Evolutionary conservation across 257 asterid genomes (phyloP), one percentile per base, ranked within the genome.

Genomic region (Eucommia ulmoides): DNA sequence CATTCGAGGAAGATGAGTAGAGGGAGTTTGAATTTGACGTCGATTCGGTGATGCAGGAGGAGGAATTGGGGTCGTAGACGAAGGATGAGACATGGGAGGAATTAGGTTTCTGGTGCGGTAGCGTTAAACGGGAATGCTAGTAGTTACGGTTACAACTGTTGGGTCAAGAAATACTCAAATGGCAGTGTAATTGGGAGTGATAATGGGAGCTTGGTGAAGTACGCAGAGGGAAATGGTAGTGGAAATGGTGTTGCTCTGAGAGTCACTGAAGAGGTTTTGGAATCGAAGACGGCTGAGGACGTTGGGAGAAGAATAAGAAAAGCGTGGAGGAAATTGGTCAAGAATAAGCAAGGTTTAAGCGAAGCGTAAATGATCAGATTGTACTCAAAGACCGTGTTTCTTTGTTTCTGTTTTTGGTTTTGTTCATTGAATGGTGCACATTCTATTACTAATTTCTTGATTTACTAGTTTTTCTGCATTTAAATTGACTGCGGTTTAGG

Each of bases 321-420:
- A 80, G 66, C 54, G 52, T 86, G 14, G 96, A 86, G 62, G 89
- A 86, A 53, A 82, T 86, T 65, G 96, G 96, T 24, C 82, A 82
- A 64, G 96, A 86, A 74, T 94, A 80, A 11, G 96, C 89, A 2
- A 82, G 96, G 94, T 86, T 86, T 68, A 83, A 76, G 73, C 56
- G 15, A 41, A 63, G 59, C 14, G 54, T 26, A 19, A 41, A 23
- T 16, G 72, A 68, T 50, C 52, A 73, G 67, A 78, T 76, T 61
- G 78, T n/a, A n/a, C n/a, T n/a, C n/a, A n/a, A n/a, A n/a, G n/a
- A n/a, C n/a, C n/a, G n/a, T n/a, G n/a, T n/a, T n/a, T n/a, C n/a
- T n/a, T n/a, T 29, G 22, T 48, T 38, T 44, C 23, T 22, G 15
- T 29, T 41, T 48, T 29, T 17, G 35, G 24, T 42, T n/a, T 41